Evolutionary conservation across 768 basidiomycete genomes (phyloP).

Genomic region (Rhodotorula diobovata): DNA sequence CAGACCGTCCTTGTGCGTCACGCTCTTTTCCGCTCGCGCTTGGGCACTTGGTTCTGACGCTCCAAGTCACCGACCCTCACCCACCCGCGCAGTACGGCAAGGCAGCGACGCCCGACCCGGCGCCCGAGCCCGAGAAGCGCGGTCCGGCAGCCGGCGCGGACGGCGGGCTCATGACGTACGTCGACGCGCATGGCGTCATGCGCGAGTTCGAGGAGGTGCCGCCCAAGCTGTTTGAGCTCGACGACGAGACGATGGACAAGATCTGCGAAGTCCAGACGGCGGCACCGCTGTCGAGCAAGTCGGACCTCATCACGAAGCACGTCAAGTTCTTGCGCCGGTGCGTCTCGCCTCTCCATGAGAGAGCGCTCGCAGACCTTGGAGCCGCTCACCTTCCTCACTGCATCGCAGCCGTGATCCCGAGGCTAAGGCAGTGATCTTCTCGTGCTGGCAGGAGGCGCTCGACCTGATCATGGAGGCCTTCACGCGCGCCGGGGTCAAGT

Average conservation of each 20-base stretch:
- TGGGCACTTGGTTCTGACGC: not conserved
- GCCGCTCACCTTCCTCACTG: not conserved
- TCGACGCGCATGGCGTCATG: slow-evolving; percentile 13
- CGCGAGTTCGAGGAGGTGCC: not conserved
- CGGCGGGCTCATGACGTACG: not conserved
- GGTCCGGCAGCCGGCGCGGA: not conserved
- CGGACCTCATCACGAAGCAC: slow-evolving; percentile 27
- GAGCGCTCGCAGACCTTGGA: no score
- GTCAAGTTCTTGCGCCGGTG: slow-evolving; percentile 20
- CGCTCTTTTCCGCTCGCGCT: not conserved
- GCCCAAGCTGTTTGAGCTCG: slow-evolving; percentile 12
- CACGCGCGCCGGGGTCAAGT: slow-evolving; percentile 31
- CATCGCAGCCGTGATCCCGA: slow-evolving; percentile 11
- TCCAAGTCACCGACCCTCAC: no score
- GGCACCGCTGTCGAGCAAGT: slow-evolving; percentile 6
- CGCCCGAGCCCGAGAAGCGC: not conserved
- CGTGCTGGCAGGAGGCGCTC: slow-evolving; percentile 21
- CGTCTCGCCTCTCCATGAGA: no score
- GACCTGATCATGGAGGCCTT: slow-evolving; percentile 28
- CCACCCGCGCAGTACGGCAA: slow-evolving; percentile 22
- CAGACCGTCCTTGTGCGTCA: slow-evolving; percentile 11
- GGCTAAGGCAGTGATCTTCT: slow-evolving; percentile 42
- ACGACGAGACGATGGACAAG: not conserved
- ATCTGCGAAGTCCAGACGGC: slow-evolving; percentile 19
- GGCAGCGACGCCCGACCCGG: not conserved